phyloP scores from a whole-genome alignment of 768 basidiomycete genomes.

The Pleurotus tuber-regium region DNA sequence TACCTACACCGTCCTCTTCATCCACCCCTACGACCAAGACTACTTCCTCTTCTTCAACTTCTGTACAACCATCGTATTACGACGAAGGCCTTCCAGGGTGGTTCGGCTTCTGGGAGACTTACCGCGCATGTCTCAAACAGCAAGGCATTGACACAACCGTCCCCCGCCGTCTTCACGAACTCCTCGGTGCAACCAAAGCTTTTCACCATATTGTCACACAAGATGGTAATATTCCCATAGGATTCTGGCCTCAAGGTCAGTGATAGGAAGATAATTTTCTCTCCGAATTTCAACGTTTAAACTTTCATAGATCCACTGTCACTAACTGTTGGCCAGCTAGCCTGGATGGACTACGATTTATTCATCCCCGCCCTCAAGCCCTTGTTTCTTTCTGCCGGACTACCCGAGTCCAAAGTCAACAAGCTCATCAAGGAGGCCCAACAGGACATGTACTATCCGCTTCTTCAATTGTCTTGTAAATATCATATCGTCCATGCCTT shows the following conservation, averaged over 20 bases:
- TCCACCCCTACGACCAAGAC: conserved; percentile 14
- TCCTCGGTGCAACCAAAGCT: conserved; percentile 45
- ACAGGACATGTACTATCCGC: conserved; percentile 60
- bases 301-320: conserved; percentile 45
- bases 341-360: conserved; percentile 72
- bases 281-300: conserved; percentile 62
- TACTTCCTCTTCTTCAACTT: neutral
- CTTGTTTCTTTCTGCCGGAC: conserved; percentile 50
- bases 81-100: conserved; percentile 47
- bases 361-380: conserved; percentile 63
- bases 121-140: conserved; percentile 49
- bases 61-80: conserved; percentile 22
- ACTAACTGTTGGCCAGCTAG: conserved; percentile 65
- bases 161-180: conserved; percentile 49
- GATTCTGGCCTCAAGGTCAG: conserved; percentile 71
- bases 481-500: conserved; percentile 61
- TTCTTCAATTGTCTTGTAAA: conserved; percentile 45
- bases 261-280: conserved; percentile 60
- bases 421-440: conserved; percentile 62
- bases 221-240: conserved; percentile 64
- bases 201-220: conserved; percentile 56
- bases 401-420: conserved; percentile 52
- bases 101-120: conserved; percentile 63
- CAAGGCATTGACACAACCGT: conserved; percentile 57
- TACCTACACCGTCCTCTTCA: neutral